Evolutionary conservation across 2,329 filamentous ascomycete genomes (phyloP).

Genomic region (Cercospora zeae-maydis): DNA sequence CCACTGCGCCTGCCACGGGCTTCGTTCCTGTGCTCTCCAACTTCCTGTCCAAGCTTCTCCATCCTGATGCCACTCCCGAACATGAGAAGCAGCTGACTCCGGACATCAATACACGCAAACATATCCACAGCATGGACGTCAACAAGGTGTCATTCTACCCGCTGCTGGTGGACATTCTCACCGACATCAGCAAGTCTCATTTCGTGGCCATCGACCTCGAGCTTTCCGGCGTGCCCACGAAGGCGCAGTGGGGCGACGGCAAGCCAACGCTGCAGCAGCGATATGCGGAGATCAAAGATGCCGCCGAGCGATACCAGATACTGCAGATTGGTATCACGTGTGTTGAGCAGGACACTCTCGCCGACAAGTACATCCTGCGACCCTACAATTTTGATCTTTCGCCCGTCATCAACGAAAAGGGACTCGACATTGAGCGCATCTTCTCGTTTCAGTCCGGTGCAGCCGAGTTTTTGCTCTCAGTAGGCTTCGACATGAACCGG

Average conservation of each 20-base stretch:
- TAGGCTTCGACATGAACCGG: slow-evolving; percentile 57
- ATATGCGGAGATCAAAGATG: slow-evolving; percentile 58
- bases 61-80: slow-evolving; percentile 21
- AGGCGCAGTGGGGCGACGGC: slow-evolving; percentile 37
- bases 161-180: slow-evolving; percentile 54
- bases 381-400: slow-evolving; percentile 64
- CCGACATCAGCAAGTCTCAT: slow-evolving; percentile 55
- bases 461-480: slow-evolving; percentile 57
- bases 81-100: slow-evolving; percentile 13
- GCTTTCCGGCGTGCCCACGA: slow-evolving; percentile 59
- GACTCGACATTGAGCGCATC: slow-evolving; percentile 57
- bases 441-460: slow-evolving; percentile 59
- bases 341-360: slow-evolving; percentile 54
- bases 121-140: slow-evolving; percentile 53
- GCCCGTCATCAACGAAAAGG: slow-evolving; percentile 51
- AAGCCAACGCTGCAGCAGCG: slow-evolving; percentile 56
- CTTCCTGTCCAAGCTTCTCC: slow-evolving; percentile 18
- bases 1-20: slow-evolving; percentile 20
- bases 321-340: slow-evolving; percentile 66
- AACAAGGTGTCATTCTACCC: slow-evolving; percentile 48
- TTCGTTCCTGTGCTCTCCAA: slow-evolving; percentile 14
- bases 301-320: slow-evolving; percentile 61
- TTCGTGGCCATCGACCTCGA: slow-evolving; percentile 66
- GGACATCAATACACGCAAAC: slow-evolving; percentile 18
- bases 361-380: slow-evolving; percentile 55